phyloP scores from a whole-genome alignment of 169 alveolate species.

The Cryptosporidium canis region DNA sequence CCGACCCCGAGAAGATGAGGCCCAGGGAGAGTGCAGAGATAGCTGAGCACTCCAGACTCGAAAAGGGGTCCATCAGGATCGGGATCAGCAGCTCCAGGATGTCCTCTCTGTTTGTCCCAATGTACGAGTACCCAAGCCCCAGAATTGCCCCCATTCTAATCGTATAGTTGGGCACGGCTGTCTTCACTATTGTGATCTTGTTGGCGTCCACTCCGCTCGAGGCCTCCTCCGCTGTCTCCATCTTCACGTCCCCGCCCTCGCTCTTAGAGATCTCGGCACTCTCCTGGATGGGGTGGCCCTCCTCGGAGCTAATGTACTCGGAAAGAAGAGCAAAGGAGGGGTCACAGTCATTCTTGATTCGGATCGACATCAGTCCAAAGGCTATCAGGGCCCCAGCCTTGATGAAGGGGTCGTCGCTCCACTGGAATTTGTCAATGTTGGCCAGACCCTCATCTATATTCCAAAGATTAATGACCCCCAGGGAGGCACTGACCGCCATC shows the following conservation, averaged over 20 bases:
- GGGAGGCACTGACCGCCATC: conserved; percentile 94
- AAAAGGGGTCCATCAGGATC: conserved; percentile 85
- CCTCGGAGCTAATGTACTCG: conserved; percentile 84
- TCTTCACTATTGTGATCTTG: conserved; percentile 29
- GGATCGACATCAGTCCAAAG: conserved; percentile 91
- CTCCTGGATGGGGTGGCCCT: conserved; percentile 9
- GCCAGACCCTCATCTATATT: conserved; percentile 95
- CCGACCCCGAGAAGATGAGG: conserved; percentile 94
- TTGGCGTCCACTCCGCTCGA: conserved; percentile 7
- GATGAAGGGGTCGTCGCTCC: conserved; percentile 91
- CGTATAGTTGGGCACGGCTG: conserved; percentile 72
- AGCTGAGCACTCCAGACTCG: conserved; percentile 92
- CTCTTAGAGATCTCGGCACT: not conserved
- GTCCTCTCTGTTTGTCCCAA: conserved; percentile 95
- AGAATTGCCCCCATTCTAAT: conserved; percentile 93
- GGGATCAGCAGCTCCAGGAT: conserved; percentile 89
- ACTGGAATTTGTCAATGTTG: conserved; percentile 89
- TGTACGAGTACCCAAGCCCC: conserved; percentile 97
- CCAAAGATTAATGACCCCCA: conserved; percentile 97
- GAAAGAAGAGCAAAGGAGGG: conserved; percentile 94
- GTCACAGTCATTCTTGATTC: conserved; percentile 94
- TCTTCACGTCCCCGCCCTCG: not conserved
- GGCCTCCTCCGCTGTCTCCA: not conserved
- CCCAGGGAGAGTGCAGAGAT: conserved; percentile 97
- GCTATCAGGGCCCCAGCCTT: conserved; percentile 96